These are phyloP conservation scores for Mucor velutinosus DNA, from an alignment of 371 early-diverging fungal species.

Conservation along the genomic window DNA sequence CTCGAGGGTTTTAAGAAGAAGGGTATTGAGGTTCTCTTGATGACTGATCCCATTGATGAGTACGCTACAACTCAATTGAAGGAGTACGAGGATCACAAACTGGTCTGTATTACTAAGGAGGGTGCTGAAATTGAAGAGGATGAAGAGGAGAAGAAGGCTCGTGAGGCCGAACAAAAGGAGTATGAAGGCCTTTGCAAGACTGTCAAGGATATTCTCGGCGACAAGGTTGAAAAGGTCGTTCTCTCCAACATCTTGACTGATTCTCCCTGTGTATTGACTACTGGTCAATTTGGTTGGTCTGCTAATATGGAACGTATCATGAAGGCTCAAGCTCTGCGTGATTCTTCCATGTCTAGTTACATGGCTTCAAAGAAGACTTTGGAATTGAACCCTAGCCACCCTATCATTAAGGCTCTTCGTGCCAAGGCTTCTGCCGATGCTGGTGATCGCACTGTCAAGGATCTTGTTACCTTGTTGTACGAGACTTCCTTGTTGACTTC, in stretches of 20 bases:
- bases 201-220: constrained; percentile 93
- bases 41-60: constrained; percentile 95
- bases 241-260: constrained; percentile 93
- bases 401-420: constrained; percentile 93
- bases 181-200: constrained; percentile 83
- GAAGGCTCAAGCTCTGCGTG: constrained; percentile 98
- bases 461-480: constrained; percentile 90
- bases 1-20: constrained; percentile 97
- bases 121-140: constrained; percentile 98
- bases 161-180: constrained; percentile 86
- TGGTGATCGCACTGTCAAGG: constrained; percentile 97
- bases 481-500: constrained; percentile 95
- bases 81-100: constrained; percentile 98
- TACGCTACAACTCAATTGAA: constrained; percentile 97
- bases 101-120: constrained; percentile 98
- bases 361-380: constrained; percentile 99
- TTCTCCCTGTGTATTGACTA: constrained; percentile 97
- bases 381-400: constrained; percentile 95
- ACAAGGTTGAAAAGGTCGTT: constrained; percentile 98
- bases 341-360: constrained; percentile 94
- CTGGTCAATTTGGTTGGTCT: constrained; percentile 98
- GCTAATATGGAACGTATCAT: constrained; percentile 99
- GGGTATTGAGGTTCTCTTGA: constrained; percentile 95
- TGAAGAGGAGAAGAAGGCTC: constrained; percentile 91
- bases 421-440: constrained; percentile 87